Evolutionary conservation across 148 eudicot genomes (phyloP).

Genomic region (Fagopyrum tataricum): DNA sequence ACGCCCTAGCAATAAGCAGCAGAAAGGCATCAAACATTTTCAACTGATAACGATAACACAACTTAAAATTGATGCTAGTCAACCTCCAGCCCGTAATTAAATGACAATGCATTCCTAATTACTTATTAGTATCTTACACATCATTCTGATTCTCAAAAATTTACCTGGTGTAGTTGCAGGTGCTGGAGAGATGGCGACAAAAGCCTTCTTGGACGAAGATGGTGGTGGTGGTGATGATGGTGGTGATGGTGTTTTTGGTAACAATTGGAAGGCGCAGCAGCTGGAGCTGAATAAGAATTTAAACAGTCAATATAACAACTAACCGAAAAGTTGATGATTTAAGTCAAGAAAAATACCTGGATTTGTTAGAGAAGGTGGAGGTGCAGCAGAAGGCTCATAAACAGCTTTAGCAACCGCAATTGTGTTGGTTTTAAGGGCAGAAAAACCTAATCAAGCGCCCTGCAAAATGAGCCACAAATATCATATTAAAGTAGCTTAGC

Average conservation of each 20-base stretch:
- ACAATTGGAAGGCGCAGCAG: constrained; percentile 33
- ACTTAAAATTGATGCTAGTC: neutral
- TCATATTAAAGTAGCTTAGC: neutral
- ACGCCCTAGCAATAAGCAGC: neutral
- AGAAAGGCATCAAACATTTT: neutral
- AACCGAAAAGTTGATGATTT: constrained; percentile 3
- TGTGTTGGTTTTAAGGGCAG: constrained; percentile 22
- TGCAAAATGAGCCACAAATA: constrained; percentile 19
- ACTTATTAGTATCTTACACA: neutral
- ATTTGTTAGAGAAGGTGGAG: constrained; percentile 41
- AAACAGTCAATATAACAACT: constrained; percentile 8
- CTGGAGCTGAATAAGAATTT: constrained; percentile 36
- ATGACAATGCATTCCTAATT: neutral
- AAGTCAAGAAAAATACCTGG: constrained; percentile 36
- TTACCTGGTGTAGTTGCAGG: constrained; percentile 63
- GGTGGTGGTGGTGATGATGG: constrained; percentile 40
- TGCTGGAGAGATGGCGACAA: constrained; percentile 34
- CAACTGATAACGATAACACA: neutral
- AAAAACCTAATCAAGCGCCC: constrained; percentile 30
- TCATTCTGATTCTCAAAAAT: neutral
- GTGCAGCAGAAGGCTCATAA: constrained; percentile 21
- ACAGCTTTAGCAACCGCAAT: constrained; percentile 24
- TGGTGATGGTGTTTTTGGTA: constrained; percentile 36
- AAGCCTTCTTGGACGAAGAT: constrained; percentile 32
- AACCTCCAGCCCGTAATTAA: neutral